A percentile compares a stretch with the other conserved stretches of the same genome.
These are phyloP conservation scores for Stipa capillata DNA, from an alignment of 176 grass and related monocot species.

Conservation along the genomic window DNA sequence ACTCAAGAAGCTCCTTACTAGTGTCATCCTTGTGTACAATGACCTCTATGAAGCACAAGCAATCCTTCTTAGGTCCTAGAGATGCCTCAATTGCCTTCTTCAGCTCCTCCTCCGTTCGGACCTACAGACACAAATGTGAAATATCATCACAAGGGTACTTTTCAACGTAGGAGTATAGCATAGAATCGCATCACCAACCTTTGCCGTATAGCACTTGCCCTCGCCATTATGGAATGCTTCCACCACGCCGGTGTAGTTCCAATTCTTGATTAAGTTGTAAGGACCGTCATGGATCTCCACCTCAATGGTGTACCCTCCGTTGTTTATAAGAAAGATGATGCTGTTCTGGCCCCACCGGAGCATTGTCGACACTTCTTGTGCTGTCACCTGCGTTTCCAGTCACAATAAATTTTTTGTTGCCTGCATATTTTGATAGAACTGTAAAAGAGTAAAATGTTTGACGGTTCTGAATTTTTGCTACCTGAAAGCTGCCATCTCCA, in stretches of 20 bases:
- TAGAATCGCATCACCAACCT: conserved; percentile 11
- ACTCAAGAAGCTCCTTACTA: conserved; percentile 64
- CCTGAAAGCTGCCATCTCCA: conserved; percentile 48
- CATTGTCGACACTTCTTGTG: conserved; percentile 48
- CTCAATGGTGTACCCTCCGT: conserved; percentile 52
- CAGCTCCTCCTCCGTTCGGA: conserved; percentile 42
- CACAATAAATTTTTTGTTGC: background rate
- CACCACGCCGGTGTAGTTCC: conserved; percentile 42
- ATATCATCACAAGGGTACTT: background rate
- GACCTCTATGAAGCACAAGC: conserved; percentile 26
- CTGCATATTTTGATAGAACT: background rate
- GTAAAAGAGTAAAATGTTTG: background rate
- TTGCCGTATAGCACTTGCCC: conserved; percentile 38
- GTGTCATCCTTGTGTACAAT: conserved; percentile 59
- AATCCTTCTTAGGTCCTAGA: background rate
- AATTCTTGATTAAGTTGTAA: conserved; percentile 51
- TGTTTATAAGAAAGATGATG: conserved; percentile 55
- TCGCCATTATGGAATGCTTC: conserved; percentile 44
- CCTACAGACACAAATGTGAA: background rate
- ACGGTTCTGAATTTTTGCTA: background rate
- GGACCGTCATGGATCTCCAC: conserved; percentile 56
- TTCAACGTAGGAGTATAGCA: background rate
- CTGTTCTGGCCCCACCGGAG: conserved; percentile 25
- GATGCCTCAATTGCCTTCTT: background rate
- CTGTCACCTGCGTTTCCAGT: conserved; percentile 25